Evolutionary conservation across 2,329 filamentous ascomycete species (phyloP).

Genomic region (Hawksworthiomyces lignivorus): DNA sequence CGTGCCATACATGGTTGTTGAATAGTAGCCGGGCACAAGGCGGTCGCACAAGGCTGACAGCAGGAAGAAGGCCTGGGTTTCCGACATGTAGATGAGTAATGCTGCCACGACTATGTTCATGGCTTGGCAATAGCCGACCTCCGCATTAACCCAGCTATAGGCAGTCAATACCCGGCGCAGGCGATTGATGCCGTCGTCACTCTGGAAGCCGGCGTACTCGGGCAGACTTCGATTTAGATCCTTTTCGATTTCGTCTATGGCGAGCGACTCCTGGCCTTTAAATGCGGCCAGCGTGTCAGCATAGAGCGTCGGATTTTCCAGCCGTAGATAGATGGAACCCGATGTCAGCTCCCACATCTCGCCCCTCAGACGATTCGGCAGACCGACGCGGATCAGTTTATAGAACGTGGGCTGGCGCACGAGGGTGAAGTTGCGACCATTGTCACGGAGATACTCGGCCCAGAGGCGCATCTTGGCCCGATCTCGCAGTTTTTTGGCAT

Average conservation of each 20-base stretch:
- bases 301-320: slow-evolving; percentile 80
- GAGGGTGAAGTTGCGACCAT: slow-evolving; percentile 84
- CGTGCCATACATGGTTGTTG: slow-evolving; percentile 98
- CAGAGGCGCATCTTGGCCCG: slow-evolving; percentile 95
- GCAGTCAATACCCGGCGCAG: slow-evolving; percentile 86
- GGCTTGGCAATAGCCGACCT: slow-evolving; percentile 96
- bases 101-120: slow-evolving; percentile 99
- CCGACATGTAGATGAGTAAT: slow-evolving; percentile 97
- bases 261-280: slow-evolving; percentile 78
- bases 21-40: slow-evolving; percentile 92
- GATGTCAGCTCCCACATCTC: slow-evolving; percentile 96
- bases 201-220: slow-evolving; percentile 96
- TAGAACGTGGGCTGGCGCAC: slow-evolving; percentile 96
- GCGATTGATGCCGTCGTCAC: slow-evolving; percentile 85
- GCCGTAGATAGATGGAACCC: slow-evolving; percentile 78
- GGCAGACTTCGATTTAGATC: slow-evolving; percentile 93
- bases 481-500: slow-evolving; percentile 87
- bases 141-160: slow-evolving; percentile 93
- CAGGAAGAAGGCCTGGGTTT: slow-evolving; percentile 90
- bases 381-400: slow-evolving; percentile 89
- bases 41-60: slow-evolving; percentile 88
- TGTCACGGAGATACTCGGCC: slow-evolving; percentile 94
- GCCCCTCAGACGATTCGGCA: slow-evolving; percentile 85
- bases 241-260: slow-evolving; percentile 98
- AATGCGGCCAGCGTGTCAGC: slow-evolving; percentile 77